Base-by-base conservation (phyloP, 23 red algal species). In the Porphyridium purpureum region DNA sequence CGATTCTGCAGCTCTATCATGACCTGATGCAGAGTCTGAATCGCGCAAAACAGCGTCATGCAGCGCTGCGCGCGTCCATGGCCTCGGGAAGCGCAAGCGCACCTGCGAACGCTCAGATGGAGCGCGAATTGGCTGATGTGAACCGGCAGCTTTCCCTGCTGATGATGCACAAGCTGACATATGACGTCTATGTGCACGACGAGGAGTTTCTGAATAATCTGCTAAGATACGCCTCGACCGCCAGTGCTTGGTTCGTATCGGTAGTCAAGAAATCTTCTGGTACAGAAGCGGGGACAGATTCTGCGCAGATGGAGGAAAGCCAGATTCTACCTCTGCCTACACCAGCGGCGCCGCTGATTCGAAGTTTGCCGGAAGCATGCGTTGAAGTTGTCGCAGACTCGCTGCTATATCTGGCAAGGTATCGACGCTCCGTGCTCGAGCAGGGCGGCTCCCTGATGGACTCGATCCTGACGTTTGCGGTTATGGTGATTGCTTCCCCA, bases 151-250 rank as follows among this genome's bases (percentile, higher is more conserved):
- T 78, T 11, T 76, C 76, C 17, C 50, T 54, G 7, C 55, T 83
- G 19, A 36, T 70, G 29, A 55, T 50, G n/a, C 52, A 60, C 5
- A 74, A 75, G 31, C 70, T 72, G 11, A 79, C 58, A 22, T 94
- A 83, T 44, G 69, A 83, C 26, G 66, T 82, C 2, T 94, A 94
- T 32, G 33, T 94, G 33, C 60, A 59, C 75, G 87, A 94, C 55
- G 55, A 64, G 21, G 87, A 79, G 3, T 62, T 38, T 2, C 27
- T 82, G 49, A n/a, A n/a, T n/a, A n/a, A n/a, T n/a, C n/a, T n/a
- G n/a, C n/a, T n/a, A n/a, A n/a, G n/a, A n/a, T n/a, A n/a, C n/a
- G n/a, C n/a, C n/a, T n/a, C n/a, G n/a, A n/a, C n/a, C n/a, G n/a
- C n/a, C n/a, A n/a, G n/a, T n/a, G n/a, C n/a, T n/a, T n/a, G n/a